Evolutionary conservation across 331 rosid genomes (phyloP).

Genomic region (Pyracantha coccinea): DNA sequence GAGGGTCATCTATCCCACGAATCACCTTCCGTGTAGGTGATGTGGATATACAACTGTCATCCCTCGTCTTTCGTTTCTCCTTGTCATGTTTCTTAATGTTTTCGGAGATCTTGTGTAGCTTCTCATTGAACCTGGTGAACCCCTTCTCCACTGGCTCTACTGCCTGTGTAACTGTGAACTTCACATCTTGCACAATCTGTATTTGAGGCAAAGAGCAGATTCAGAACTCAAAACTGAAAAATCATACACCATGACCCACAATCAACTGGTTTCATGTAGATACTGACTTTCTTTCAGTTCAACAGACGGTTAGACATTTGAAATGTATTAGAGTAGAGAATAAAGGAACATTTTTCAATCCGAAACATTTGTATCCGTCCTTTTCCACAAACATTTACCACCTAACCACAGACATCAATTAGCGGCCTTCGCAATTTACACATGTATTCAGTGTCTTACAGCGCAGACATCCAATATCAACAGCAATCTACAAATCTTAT

Average conservation of each 20-base stretch:
- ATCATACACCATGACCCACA: neutral
- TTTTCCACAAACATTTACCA: neutral
- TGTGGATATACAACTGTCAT: conserved; percentile 63
- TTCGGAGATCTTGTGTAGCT: conserved; percentile 66
- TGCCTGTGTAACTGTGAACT: conserved; percentile 91
- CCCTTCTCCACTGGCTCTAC: conserved; percentile 98
- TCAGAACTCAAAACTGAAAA: neutral
- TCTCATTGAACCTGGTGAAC: conserved; percentile 70
- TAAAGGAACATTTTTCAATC: neutral
- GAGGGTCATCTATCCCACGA: conserved; percentile 96
- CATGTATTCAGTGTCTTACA: neutral
- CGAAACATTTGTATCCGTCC: neutral
- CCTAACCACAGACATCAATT: neutral
- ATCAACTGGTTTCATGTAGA: neutral
- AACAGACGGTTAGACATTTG: neutral
- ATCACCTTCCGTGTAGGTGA: conserved; percentile 62
- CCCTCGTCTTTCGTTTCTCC: conserved; percentile 74
- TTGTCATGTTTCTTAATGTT: conserved; percentile 85
- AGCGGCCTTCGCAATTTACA: neutral
- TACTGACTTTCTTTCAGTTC: neutral
- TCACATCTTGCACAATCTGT: conserved; percentile 90
- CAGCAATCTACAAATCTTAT: neutral
- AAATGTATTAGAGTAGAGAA: neutral
- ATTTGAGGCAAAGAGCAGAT: conserved; percentile 12
- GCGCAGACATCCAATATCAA: neutral